Evolutionary conservation across 1,284 basidiomycete genomes (phyloP).

Genomic region (Leucoagaricus sp.): DNA sequence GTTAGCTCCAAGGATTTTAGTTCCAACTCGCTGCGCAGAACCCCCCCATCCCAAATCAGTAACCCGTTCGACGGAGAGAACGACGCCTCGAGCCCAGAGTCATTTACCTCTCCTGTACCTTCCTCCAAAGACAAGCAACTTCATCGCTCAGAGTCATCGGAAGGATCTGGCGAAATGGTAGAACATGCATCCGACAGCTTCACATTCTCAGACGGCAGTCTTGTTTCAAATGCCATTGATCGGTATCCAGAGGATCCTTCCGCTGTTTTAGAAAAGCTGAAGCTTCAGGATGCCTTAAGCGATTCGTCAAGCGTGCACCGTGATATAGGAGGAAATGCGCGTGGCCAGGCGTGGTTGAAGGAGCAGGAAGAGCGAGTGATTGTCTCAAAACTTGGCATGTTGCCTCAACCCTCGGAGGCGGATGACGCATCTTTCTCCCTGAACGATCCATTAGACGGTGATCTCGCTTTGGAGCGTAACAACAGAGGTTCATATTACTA

Average conservation of each 20-base stretch:
- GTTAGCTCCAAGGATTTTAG: constrained; percentile 69
- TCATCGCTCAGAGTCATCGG: background rate
- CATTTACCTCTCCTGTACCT: background rate
- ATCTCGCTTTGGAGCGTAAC: constrained; percentile 66
- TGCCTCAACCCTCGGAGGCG: constrained; percentile 60
- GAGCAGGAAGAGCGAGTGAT: constrained; percentile 75
- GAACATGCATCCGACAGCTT: constrained; percentile 4
- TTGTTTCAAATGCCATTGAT: constrained; percentile 26
- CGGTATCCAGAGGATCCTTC: constrained; percentile 45
- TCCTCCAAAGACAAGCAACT: background rate
- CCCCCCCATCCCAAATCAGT: background rate
- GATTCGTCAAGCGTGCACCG: constrained; percentile 44
- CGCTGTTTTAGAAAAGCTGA: constrained; percentile 59
- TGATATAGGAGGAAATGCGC: constrained; percentile 54
- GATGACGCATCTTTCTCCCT: constrained; percentile 48
- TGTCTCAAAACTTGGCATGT: constrained; percentile 57
- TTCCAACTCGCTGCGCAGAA: constrained; percentile 22
- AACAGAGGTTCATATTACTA: constrained; percentile 75
- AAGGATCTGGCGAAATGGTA: background rate
- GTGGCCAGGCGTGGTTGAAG: constrained; percentile 78
- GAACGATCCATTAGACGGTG: constrained; percentile 47
- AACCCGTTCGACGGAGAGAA: constrained; percentile 9
- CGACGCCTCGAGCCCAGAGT: constrained; percentile 5
- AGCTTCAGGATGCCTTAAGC: constrained; percentile 35
- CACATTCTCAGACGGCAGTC: constrained; percentile 3